phyloP scores from a whole-genome alignment of 176 grass and related monocot genomes.

The Elaeis guineensis region DNA sequence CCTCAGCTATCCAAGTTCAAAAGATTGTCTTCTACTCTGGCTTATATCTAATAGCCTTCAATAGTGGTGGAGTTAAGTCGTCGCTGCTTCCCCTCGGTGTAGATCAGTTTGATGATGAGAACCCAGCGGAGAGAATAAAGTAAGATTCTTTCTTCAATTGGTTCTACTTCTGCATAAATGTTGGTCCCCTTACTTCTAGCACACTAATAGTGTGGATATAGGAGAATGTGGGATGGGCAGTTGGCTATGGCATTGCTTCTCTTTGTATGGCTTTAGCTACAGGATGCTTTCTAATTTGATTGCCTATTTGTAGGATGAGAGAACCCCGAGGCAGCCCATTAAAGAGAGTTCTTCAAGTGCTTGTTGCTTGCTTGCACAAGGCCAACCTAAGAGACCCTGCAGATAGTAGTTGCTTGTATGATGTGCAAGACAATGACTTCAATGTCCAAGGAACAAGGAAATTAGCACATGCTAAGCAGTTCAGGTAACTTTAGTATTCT shows the following conservation, averaged over 20 bases:
- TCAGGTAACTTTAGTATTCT: constrained; percentile 13
- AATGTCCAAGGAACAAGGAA: constrained; percentile 14
- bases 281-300: constrained; percentile 42
- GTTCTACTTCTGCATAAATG: constrained; percentile 64
- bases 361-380: constrained; percentile 45
- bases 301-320: constrained; percentile 41
- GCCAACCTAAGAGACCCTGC: constrained; percentile 4
- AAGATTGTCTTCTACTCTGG: constrained; percentile 33
- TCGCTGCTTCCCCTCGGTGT: constrained; percentile 62
- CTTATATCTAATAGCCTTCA: constrained; percentile 66
- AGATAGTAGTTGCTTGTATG: constrained; percentile 33
- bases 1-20: not conserved
- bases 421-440: constrained; percentile 32
- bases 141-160: constrained; percentile 63
- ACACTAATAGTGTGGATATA: constrained; percentile 60
- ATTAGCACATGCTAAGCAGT: constrained; percentile 52
- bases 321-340: constrained; percentile 50
- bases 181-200: constrained; percentile 48
- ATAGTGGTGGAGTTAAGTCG: constrained; percentile 51
- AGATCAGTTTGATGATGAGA: constrained; percentile 60
- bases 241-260: constrained; percentile 55
- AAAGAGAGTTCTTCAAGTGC: constrained; percentile 44
- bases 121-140: constrained; percentile 29
- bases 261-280: constrained; percentile 51
- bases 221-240: constrained; percentile 53